Evolutionary conservation across 164 flowering plant species (phyloP).

Genomic region (Dillenia turbinata): DNA sequence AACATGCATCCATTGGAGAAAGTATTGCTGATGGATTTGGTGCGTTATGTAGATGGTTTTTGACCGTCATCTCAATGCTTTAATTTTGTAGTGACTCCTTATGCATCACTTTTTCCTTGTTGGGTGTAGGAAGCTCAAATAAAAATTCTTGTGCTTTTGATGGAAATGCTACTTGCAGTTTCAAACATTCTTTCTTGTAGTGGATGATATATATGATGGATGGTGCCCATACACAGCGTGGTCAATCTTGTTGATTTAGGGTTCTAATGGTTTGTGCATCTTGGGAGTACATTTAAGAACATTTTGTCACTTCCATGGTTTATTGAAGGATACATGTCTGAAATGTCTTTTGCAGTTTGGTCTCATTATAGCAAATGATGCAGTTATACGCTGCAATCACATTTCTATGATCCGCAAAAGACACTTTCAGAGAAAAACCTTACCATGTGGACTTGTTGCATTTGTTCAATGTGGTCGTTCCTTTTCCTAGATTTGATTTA

Average conservation of each 20-base stretch:
- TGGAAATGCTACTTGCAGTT: conserved; percentile 46
- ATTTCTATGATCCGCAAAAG: conserved; percentile 72
- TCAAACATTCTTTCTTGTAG: conserved; percentile 93
- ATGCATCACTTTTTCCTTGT: no score
- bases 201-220: conserved; percentile 98
- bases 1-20: no score
- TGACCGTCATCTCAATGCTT: no score
- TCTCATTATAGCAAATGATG: conserved; percentile 83
- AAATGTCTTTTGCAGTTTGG: conserved; percentile 57
- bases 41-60: no score
- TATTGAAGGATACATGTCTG: background rate
- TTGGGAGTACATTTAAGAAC: background rate
- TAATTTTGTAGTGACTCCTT: no score
- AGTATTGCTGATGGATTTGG: no score
- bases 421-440: conserved; percentile 75
- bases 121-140: no score
- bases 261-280: conserved; percentile 54
- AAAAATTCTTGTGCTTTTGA: background rate
- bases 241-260: conserved; percentile 93
- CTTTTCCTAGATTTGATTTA: background rate
- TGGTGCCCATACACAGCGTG: conserved; percentile 75
- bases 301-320: no score
- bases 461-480: conserved; percentile 83
- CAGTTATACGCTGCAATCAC: conserved; percentile 80
- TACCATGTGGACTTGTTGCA: conserved; percentile 88